Conservation (phyloP, 2,329 filamentous ascomycete species). For the Sphaerulina vaccinii region DNA sequence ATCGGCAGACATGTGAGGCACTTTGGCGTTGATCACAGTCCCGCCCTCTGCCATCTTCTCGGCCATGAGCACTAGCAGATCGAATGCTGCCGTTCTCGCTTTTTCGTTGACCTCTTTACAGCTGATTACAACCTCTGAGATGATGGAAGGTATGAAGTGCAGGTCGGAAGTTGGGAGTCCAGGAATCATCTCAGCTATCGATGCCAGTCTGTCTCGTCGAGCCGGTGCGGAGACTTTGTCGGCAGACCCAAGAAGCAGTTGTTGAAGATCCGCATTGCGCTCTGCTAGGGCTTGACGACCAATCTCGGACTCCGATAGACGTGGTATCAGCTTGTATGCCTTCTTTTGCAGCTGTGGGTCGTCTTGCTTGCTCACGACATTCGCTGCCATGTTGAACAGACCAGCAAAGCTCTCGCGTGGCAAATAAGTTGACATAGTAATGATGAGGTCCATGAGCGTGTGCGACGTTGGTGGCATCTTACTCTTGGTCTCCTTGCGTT, state of each 20-base stretch:
- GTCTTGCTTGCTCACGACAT: conserved; percentile 75
- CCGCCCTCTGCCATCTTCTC: conserved; percentile 74
- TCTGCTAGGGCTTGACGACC: conserved; percentile 75
- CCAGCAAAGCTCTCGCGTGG: conserved; percentile 80
- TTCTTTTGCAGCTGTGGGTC: conserved; percentile 98
- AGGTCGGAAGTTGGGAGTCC: conserved; percentile 74
- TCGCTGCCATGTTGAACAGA: conserved; percentile 81
- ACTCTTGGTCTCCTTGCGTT: conserved; percentile 53
- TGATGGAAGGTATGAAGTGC: conserved; percentile 87
- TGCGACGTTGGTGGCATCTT: conserved; percentile 89
- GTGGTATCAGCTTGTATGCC: conserved; percentile 94
- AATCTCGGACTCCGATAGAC: conserved; percentile 75
- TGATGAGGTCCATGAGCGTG: conserved; percentile 93
- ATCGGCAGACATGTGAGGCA: conserved; percentile 78
- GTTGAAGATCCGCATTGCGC: conserved; percentile 74
- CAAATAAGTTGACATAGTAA: conserved; percentile 92
- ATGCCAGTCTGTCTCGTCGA: conserved; percentile 78
- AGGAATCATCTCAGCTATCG: conserved; percentile 76
- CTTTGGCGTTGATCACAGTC: conserved; percentile 78
- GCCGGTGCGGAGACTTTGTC: conserved; percentile 86
- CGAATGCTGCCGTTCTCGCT: conserved; percentile 83
- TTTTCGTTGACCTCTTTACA: conserved; percentile 98
- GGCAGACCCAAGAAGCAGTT: conserved; percentile 73
- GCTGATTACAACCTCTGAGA: conserved; percentile 92
- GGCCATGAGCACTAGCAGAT: conserved; percentile 84